These are phyloP conservation scores for Neoboletus brunneissimus DNA, from an alignment of 768 basidiomycete genomes.

Conservation along the genomic window DNA sequence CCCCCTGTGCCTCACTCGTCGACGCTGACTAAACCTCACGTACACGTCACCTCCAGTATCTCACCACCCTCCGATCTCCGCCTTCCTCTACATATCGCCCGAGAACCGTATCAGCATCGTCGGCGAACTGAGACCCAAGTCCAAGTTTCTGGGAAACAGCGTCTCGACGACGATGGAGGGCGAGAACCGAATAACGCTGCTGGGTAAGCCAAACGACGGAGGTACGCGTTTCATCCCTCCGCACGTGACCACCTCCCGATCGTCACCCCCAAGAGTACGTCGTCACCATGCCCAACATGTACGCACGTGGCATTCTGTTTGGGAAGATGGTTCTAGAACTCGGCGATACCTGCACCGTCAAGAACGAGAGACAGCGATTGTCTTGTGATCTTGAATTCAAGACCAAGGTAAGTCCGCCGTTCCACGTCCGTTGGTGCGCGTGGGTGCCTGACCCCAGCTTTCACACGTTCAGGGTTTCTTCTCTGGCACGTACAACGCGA, in stretches of 20 bases:
- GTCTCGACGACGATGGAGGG: slow-evolving; percentile 97
- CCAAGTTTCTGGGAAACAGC: slow-evolving; percentile 94
- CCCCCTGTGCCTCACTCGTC: neutral
- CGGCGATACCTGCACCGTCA: slow-evolving; percentile 83
- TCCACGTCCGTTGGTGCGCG: neutral
- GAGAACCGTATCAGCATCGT: slow-evolving; percentile 82
- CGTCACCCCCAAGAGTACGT: slow-evolving; percentile 58
- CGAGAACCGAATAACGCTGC: slow-evolving; percentile 81
- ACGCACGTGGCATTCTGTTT: slow-evolving; percentile 82
- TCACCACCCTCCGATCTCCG: slow-evolving; percentile 91
- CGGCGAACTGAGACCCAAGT: slow-evolving; percentile 94
- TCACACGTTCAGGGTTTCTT: slow-evolving; percentile 74
- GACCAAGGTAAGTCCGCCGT: slow-evolving; percentile 66
- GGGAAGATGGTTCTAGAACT: slow-evolving; percentile 96
- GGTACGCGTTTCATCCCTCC: slow-evolving; percentile 46
- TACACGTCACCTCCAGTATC: slow-evolving; percentile 57
- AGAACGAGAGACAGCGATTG: slow-evolving; percentile 74
- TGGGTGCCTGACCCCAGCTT: neutral
- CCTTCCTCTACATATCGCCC: slow-evolving; percentile 95
- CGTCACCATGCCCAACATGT: slow-evolving; percentile 98
- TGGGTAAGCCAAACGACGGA: slow-evolving; percentile 84
- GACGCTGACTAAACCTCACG: slow-evolving; percentile 4
- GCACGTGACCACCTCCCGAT: slow-evolving; percentile 6
- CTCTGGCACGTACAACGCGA: slow-evolving; percentile 92
- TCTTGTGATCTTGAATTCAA: slow-evolving; percentile 92